Base-by-base conservation (phyloP, 2,329 filamentous ascomycete genomes). In the Arthrinium puccinioides region DNA sequence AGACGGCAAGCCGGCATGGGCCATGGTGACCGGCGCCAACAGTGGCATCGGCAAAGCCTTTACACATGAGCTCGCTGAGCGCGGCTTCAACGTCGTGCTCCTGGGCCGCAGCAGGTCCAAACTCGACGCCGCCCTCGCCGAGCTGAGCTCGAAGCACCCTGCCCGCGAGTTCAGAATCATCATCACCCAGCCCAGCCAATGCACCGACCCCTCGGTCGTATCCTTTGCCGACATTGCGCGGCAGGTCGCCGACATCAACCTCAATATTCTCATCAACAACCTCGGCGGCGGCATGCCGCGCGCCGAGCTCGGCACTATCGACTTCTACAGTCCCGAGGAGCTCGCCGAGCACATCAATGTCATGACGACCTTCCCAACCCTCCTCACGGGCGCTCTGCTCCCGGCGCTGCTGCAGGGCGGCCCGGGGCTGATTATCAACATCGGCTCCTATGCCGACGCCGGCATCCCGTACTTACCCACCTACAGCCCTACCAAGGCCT, bases 261-360 rank as follows among this genome's bases (percentile, higher is more conserved):
- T 80, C 21, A 74, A 67, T 1, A 55, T 78, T 3, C 55, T 79
- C 18, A 53, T 79, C 47, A 79, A 79, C 55, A 79, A 78, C 50
- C 67, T 73, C 0, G 74, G 74, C 15, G 52, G 47, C 5, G 35
- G 19, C 26, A 37, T 32, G 27, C 35, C 35, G 20, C 33, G 33
- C 13, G 33, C 24, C 24, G 28, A 30, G 20, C 31, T 30, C 28
- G 35, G 27, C 26, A 37, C 35, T 14, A 23, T 37, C 11, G 35
- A 37, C 14, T 21, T 20, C 20, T 37, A 37, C 35, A 24, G 19
- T n/a, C 20, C 35, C 2, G 27, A 9, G n/a, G 35, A 37, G 27
- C 26, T 37, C 9, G 16, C 21, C n/a, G 27, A 23, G 14, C 26
- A 30, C 14, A 26, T 37, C 20, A 21, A 18, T 27, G 35, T 30